Conservation (phyloP, 2,329 filamentous ascomycete species). For the Fusarium papillatum region DNA sequence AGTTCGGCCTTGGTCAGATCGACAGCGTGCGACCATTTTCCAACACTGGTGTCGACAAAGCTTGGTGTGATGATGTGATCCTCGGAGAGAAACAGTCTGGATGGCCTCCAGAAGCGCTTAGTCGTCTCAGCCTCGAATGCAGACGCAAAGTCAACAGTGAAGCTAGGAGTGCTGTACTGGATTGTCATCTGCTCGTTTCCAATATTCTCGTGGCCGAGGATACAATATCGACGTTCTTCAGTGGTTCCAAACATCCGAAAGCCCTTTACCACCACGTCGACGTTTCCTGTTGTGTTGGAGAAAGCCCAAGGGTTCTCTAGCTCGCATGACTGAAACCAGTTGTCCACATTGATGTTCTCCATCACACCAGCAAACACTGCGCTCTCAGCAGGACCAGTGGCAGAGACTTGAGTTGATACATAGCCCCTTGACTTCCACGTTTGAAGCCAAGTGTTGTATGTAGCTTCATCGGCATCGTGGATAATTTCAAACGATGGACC, state of each 20-base stretch:
- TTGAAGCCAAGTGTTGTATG: constrained; percentile 25
- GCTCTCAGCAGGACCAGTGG: constrained; percentile 14
- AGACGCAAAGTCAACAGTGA: not conserved
- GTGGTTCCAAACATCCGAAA: constrained; percentile 32
- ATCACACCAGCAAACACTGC: constrained; percentile 29
- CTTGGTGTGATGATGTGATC: constrained; percentile 30
- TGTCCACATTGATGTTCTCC: constrained; percentile 6
- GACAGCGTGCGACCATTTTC: constrained; percentile 16
- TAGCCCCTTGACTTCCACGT: constrained; percentile 9
- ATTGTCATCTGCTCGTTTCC: constrained; percentile 26
- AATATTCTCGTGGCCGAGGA: constrained; percentile 30
- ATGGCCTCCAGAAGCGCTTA: constrained; percentile 32
- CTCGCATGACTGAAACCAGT: constrained; percentile 27
- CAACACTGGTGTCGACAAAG: constrained; percentile 29
- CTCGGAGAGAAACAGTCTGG: constrained; percentile 28
- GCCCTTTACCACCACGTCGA: constrained; percentile 14
- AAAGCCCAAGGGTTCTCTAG: not conserved
- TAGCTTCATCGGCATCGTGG: not conserved
- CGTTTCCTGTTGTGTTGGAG: not conserved
- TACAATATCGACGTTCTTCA: constrained; percentile 25
- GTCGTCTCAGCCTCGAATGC: constrained; percentile 1
- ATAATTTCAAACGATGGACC: constrained; percentile 7
- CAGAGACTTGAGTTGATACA: constrained; percentile 18
- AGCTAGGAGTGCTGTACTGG: not conserved
- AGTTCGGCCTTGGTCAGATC: constrained; percentile 10